phyloP scores from a whole-genome alignment of 1,139 yeast genomes.

The Magnusiomyces suaveolens region DNA sequence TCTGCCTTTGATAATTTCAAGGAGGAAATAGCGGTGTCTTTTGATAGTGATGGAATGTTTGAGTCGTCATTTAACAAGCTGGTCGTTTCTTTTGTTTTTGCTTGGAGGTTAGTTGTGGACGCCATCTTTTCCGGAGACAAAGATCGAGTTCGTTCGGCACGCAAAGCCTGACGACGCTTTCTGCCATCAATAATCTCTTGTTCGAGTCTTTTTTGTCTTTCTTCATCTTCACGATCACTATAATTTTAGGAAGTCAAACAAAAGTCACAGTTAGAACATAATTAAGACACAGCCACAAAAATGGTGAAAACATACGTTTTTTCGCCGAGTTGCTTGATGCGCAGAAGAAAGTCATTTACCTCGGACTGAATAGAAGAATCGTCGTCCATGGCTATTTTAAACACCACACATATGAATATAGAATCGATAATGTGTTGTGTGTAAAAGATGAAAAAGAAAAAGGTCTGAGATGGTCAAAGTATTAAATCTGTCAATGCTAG shows the following conservation, averaged over 20 bases:
- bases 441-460: neutral
- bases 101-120: neutral
- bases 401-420: neutral
- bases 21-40: slow-evolving; percentile 4
- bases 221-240: slow-evolving; percentile 32
- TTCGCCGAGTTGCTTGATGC: slow-evolving; percentile 31
- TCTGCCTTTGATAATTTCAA: slow-evolving; percentile 16
- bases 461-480: no score
- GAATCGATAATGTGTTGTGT: neutral
- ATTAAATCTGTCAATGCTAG: no score
- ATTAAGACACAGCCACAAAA: neutral
- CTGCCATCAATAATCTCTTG: slow-evolving; percentile 30
- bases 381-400: slow-evolving; percentile 1
- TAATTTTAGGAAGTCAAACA: neutral
- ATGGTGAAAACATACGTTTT: slow-evolving; percentile 22
- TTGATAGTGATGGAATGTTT: slow-evolving; percentile 6
- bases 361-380: slow-evolving; percentile 18
- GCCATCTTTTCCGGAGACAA: slow-evolving; percentile 21
- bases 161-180: slow-evolving; percentile 25
- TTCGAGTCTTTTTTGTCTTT: slow-evolving; percentile 30
- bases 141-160: slow-evolving; percentile 27
- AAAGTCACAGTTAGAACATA: neutral
- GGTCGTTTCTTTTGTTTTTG: neutral
- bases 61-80: slow-evolving; percentile 2
- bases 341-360: slow-evolving; percentile 30